Evolutionary conservation across 768 basidiomycete genomes (phyloP).

Genomic region (Rhizopogon roseolus): DNA sequence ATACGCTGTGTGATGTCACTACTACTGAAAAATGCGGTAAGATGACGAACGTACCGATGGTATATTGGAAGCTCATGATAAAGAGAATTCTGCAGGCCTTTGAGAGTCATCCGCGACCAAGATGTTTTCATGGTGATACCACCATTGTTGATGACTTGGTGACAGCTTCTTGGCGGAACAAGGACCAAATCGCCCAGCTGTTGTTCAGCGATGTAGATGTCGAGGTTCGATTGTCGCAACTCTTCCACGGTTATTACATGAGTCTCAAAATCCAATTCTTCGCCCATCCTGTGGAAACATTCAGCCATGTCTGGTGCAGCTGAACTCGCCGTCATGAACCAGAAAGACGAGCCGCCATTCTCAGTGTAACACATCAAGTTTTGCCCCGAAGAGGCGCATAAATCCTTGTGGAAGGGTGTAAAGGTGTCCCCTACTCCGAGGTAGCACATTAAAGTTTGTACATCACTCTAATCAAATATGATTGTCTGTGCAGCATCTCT

Average conservation of each 20-base stretch:
- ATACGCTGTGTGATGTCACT: slow-evolving; percentile 50
- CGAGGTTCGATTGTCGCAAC: slow-evolving; percentile 60
- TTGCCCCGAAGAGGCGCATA: slow-evolving; percentile 80
- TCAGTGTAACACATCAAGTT: slow-evolving; percentile 86
- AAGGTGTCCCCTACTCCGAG: slow-evolving; percentile 78
- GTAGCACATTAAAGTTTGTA: slow-evolving; percentile 85
- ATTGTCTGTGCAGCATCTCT: background rate
- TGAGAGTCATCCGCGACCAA: slow-evolving; percentile 81
- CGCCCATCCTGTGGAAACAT: slow-evolving; percentile 49
- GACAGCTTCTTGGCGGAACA: slow-evolving; percentile 76
- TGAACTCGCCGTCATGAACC: slow-evolving; percentile 78
- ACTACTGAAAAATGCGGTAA: no score
- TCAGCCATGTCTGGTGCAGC: slow-evolving; percentile 48
- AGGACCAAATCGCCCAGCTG: slow-evolving; percentile 73
- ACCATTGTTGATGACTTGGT: slow-evolving; percentile 79
- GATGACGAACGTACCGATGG: slow-evolving; percentile 46
- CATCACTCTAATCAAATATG: slow-evolving; percentile 38
- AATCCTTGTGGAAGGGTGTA: slow-evolving; percentile 82
- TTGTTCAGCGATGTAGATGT: slow-evolving; percentile 69
- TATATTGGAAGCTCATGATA: slow-evolving; percentile 78
- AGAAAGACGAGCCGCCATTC: slow-evolving; percentile 66
- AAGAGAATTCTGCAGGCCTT: slow-evolving; percentile 54
- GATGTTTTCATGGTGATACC: slow-evolving; percentile 81
- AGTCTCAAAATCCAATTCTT: slow-evolving; percentile 64
- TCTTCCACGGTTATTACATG: slow-evolving; percentile 61